A percentile compares a stretch with the other conserved stretches of the same genome.
Evolutionary conservation across 2,329 filamentous ascomycete genomes (phyloP).

Genomic region (Coniochaeta sp.): DNA sequence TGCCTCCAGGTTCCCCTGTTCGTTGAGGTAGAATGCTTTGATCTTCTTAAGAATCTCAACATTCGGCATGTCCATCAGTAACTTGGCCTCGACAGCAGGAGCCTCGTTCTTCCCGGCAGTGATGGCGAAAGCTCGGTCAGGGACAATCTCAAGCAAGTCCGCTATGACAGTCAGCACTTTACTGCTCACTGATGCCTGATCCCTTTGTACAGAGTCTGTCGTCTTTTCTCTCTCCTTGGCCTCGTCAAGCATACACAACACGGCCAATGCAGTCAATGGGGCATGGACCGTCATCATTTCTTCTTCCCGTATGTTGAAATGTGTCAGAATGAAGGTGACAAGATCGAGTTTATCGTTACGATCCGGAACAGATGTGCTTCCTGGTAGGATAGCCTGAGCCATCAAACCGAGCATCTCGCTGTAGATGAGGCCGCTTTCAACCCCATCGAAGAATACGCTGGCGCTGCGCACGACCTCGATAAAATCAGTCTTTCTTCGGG

Average conservation of each 20-base stretch:
- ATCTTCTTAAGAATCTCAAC: constrained; percentile 53
- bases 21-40: constrained; percentile 58
- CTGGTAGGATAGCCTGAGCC: constrained; percentile 46
- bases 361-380: constrained; percentile 32
- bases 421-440: constrained; percentile 91
- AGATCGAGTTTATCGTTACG: constrained; percentile 60
- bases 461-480: constrained; percentile 86
- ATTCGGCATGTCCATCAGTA: constrained; percentile 27
- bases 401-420: constrained; percentile 68
- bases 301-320: constrained; percentile 92
- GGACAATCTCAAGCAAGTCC: constrained; percentile 55
- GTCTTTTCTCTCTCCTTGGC: constrained; percentile 27
- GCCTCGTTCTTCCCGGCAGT: constrained; percentile 13
- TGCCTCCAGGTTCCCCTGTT: constrained; percentile 62
- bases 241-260: constrained; percentile 53
- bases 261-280: constrained; percentile 64
- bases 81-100: constrained; percentile 16
- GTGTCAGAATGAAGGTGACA: constrained; percentile 71
- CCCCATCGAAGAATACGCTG: constrained; percentile 93
- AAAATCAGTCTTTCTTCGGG: constrained; percentile 62
- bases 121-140: constrained; percentile 52
- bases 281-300: constrained; percentile 89
- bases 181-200: constrained; percentile 10
- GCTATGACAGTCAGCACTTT: constrained; percentile 41
- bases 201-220: constrained; percentile 7